Conservation (phyloP, 148 eudicot species). For the Arctostaphylos glauca region DNA sequence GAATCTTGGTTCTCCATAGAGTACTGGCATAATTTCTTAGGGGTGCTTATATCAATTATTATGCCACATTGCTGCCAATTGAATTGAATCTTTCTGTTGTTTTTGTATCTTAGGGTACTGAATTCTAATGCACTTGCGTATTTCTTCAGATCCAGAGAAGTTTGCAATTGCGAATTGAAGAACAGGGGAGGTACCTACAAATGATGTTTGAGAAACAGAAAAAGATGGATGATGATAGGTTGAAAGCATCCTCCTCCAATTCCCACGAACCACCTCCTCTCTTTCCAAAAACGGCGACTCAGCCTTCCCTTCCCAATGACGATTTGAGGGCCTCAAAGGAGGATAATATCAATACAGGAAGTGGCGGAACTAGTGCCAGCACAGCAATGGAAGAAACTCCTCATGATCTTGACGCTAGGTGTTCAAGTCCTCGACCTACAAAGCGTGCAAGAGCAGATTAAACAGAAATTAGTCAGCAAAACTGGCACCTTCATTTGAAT, state of each 20-base stretch:
- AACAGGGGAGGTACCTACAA: slow-evolving; percentile 44
- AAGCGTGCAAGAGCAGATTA: slow-evolving; percentile 37
- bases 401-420: slow-evolving; percentile 1
- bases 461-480: neutral
- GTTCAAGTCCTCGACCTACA: slow-evolving; percentile 29
- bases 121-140: neutral
- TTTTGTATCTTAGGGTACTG: neutral
- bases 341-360: slow-evolving; percentile 10
- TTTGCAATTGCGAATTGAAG: slow-evolving; percentile 50
- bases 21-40: neutral
- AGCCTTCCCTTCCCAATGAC: slow-evolving; percentile 5
- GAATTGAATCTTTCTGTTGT: neutral
- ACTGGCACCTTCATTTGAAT: neutral
- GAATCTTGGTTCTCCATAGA: neutral
- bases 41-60: neutral
- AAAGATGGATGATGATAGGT: slow-evolving; percentile 34
- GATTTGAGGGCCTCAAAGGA: slow-evolving; percentile 18
- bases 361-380: neutral
- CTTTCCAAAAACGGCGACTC: neutral
- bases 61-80: neutral
- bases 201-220: slow-evolving; percentile 51
- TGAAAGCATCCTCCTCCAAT: slow-evolving; percentile 26
- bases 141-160: slow-evolving; percentile 39
- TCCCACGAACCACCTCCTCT: slow-evolving; percentile 12
- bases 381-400: slow-evolving; percentile 15